These are phyloP conservation scores for Ophiognomonia clavigignenti-juglandacearum DNA, from an alignment of 2,329 filamentous ascomycete species.

Conservation along the genomic window DNA sequence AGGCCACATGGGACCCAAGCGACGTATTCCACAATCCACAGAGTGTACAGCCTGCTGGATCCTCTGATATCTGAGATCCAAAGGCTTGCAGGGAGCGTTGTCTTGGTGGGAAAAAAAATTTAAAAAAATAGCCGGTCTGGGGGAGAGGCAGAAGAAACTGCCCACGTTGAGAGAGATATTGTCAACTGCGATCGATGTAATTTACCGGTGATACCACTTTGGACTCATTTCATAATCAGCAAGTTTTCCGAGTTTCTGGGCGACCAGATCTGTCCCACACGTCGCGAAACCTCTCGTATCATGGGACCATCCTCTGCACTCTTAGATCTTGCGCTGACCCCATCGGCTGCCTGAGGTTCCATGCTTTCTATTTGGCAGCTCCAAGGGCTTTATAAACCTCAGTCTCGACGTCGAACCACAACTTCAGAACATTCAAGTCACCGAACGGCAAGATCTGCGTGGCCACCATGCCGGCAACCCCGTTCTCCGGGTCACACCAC, in stretches of 20 bases:
- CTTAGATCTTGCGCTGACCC: not conserved
- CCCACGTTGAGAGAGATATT: not conserved
- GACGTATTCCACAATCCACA: conserved; percentile 57
- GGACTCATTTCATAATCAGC: not conserved
- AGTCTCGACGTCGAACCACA: conserved; percentile 31
- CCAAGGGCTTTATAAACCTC: conserved; percentile 23
- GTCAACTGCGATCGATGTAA: not conserved
- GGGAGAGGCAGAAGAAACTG: not conserved
- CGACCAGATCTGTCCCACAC: not conserved
- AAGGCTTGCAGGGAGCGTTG: not conserved
- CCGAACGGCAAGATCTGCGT: conserved; percentile 42
- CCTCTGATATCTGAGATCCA: not conserved
- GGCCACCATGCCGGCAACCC: conserved; percentile 43
- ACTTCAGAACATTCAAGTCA: conserved; percentile 29
- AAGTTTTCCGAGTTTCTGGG: not conserved
- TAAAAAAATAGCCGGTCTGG: not conserved
- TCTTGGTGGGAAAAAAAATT: too few species aligned
- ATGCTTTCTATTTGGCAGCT: too few species aligned
- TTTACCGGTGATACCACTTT: not conserved
- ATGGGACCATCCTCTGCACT: too few species aligned
- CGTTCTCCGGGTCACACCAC: conserved; percentile 55
- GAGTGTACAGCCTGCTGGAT: conserved; percentile 36
- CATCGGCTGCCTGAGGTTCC: too few species aligned
- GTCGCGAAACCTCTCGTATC: not conserved
- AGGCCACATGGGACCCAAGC: conserved; percentile 45